phyloP scores from a whole-genome alignment of 2,329 filamentous ascomycete genomes.

The Trichoderma sp. region DNA sequence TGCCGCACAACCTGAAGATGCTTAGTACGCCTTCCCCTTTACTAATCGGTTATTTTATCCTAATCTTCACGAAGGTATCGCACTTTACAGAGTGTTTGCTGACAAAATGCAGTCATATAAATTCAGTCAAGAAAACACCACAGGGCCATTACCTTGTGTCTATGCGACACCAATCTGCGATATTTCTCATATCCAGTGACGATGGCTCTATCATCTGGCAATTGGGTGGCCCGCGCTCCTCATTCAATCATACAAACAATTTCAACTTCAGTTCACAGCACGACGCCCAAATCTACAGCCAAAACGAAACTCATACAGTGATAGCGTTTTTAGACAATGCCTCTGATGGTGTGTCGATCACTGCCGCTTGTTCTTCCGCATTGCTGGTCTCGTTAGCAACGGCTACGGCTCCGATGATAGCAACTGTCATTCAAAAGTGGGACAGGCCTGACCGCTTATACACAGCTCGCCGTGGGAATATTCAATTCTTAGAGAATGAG shows the following conservation, averaged over 20 bases:
- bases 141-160: neutral
- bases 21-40: neutral
- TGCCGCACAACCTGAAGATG: neutral
- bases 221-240: neutral
- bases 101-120: neutral
- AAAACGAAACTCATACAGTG: neutral
- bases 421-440: neutral
- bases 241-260: neutral
- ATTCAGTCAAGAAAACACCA: neutral
- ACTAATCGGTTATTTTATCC: neutral
- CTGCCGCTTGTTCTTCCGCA: neutral
- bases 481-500: neutral
- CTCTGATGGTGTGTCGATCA: neutral
- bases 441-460: neutral
- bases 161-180: neutral
- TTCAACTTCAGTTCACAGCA: neutral
- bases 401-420: neutral
- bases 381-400: neutral
- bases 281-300: neutral
- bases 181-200: neutral
- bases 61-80: neutral
- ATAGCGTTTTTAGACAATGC: neutral
- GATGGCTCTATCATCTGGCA: neutral
- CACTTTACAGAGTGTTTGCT: neutral
- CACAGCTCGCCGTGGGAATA: neutral